These are phyloP conservation scores for Dacryopinax spathularia DNA, from an alignment of 768 basidiomycete species.

Conservation along the genomic window DNA sequence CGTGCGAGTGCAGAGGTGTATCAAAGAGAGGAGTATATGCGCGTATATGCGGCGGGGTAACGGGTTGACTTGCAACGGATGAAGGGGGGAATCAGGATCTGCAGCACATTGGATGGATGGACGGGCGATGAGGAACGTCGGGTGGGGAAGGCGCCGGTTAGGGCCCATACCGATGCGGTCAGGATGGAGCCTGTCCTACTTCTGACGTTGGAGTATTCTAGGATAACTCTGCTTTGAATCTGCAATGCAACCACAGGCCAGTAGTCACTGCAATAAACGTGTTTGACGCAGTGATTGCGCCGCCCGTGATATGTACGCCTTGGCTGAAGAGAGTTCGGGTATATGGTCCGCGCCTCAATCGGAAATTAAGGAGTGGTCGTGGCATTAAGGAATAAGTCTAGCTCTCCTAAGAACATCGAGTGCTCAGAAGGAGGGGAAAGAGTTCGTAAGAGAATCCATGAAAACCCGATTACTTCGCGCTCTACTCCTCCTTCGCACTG, in stretches of 20 bases:
- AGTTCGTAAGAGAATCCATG: neutral
- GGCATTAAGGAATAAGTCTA: neutral
- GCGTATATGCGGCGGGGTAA: neutral
- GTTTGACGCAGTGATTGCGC: too few species aligned
- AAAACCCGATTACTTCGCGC: neutral
- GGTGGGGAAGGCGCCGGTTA: too few species aligned
- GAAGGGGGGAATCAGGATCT: neutral
- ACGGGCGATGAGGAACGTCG: too few species aligned
- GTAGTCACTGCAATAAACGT: too few species aligned
- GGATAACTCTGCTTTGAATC: too few species aligned
- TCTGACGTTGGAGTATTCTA: too few species aligned
- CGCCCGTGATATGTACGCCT: too few species aligned
- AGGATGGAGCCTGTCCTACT: too few species aligned
- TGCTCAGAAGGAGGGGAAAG: neutral
- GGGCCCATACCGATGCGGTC: neutral
- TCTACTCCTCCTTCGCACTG: neutral
- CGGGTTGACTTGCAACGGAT: neutral
- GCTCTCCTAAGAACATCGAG: neutral
- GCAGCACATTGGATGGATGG: slow-evolving; percentile 4
- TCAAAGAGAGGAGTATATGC: neutral
- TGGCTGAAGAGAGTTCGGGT: too few species aligned
- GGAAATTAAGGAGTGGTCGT: neutral
- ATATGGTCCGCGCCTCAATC: neutral
- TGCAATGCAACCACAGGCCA: too few species aligned
- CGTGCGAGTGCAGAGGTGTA: too few species aligned